Evolutionary conservation across 192 early-diverging fungal species (phyloP).

Genomic region (Phlyctochytrium arcticum): DNA sequence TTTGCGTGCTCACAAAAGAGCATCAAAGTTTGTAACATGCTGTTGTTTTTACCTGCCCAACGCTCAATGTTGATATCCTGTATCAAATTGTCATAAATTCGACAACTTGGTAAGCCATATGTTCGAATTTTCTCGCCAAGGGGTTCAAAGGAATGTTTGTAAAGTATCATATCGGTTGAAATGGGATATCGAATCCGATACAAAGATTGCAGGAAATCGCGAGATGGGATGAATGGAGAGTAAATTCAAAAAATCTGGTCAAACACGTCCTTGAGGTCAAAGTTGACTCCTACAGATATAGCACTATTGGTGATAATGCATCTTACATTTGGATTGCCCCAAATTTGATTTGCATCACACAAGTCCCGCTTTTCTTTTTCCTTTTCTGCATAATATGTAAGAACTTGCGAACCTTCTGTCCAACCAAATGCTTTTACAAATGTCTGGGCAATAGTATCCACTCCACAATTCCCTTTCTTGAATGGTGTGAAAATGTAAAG

Average conservation of each 20-base stretch:
- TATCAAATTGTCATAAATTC: neutral
- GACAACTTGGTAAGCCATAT: conserved; percentile 1
- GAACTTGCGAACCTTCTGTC: neutral
- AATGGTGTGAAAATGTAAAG: conserved; percentile 19
- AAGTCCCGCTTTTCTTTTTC: conserved; percentile 10
- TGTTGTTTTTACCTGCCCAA: neutral
- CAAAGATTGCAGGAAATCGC: conserved; percentile 16
- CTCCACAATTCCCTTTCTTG: neutral
- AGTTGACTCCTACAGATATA: conserved; percentile 25
- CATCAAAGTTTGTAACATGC: conserved; percentile 2
- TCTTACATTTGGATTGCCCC: neutral
- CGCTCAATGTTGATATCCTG: conserved; percentile 13
- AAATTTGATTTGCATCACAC: conserved; percentile 3
- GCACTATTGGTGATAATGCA: conserved; percentile 13
- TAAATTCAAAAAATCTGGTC: conserved; percentile 2
- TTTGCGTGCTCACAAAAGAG: conserved; percentile 8
- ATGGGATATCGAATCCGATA: conserved; percentile 22
- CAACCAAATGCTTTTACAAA: neutral
- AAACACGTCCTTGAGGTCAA: conserved; percentile 7
- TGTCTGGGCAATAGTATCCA: neutral
- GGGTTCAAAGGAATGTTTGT: no score
- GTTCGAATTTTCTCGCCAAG: neutral
- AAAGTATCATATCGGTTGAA: neutral
- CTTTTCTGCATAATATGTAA: conserved; percentile 20
- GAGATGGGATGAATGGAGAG: neutral